Conservation (phyloP, 441 rosid genomes). For the Arabidopsis lyrata region DNA sequence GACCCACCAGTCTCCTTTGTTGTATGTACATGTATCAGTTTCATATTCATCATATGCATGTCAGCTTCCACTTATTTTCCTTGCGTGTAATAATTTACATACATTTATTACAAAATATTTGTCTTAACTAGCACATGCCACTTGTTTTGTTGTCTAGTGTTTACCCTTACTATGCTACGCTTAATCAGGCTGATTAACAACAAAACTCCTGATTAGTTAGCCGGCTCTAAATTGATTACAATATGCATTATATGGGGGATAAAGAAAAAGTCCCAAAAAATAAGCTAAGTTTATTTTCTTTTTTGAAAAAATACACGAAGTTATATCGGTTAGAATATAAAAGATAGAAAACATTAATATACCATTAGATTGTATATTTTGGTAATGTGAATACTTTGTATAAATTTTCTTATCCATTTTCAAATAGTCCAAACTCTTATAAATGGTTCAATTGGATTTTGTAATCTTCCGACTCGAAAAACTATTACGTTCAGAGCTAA, state of each 20-base stretch:
- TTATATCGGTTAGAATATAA: no score
- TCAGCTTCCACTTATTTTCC: conserved; percentile 39
- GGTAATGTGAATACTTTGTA: background rate
- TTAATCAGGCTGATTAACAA: background rate
- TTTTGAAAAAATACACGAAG: no score
- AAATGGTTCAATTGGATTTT: background rate
- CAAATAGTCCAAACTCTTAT: background rate
- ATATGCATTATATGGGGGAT: no score
- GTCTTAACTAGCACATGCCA: background rate
- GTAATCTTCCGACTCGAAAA: no score
- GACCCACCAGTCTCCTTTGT: conserved; percentile 25
- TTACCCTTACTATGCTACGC: background rate
- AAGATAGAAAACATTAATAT: no score
- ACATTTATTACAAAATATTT: background rate
- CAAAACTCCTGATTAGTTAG: background rate
- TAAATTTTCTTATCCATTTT: background rate
- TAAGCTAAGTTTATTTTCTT: no score
- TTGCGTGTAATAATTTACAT: conserved; percentile 32
- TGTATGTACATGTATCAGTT: conserved; percentile 20
- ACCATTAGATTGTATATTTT: no score
- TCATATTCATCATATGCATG: conserved; percentile 15
- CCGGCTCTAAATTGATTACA: no score
- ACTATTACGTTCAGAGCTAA: no score
- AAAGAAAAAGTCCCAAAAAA: no score
- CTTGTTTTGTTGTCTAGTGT: background rate